phyloP scores from a whole-genome alignment of 805 yeast genomes.

The Tetrapisispora nanseiensis region DNA sequence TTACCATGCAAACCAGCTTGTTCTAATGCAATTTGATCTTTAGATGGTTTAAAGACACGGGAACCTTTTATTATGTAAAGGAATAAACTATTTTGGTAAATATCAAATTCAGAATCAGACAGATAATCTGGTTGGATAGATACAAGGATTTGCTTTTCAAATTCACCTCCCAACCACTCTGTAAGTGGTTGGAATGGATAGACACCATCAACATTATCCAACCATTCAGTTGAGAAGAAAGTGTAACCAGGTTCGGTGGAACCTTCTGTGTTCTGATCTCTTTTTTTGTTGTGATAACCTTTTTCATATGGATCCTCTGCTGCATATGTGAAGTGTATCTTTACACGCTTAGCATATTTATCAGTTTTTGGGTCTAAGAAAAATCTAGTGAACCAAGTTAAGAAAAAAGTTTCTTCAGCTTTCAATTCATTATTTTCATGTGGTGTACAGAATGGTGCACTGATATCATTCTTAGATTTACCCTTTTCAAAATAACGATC shows the following conservation, averaged over 20 bases:
- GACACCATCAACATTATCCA: conserved; percentile 50
- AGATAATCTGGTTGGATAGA: conserved; percentile 66
- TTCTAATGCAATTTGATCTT: conserved; percentile 35
- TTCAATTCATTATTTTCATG: conserved; percentile 47
- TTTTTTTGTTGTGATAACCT: conserved; percentile 47
- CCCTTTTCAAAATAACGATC: conserved; percentile 60
- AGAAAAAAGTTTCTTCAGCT: conserved; percentile 56
- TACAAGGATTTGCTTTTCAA: conserved; percentile 46
- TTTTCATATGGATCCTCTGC: conserved; percentile 45
- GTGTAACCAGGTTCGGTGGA: conserved; percentile 22
- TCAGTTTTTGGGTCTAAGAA: conserved; percentile 33
- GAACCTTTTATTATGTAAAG: conserved; percentile 34
- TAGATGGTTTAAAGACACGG: conserved; percentile 33
- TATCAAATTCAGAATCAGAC: conserved; percentile 55
- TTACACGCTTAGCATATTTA: conserved; percentile 48
- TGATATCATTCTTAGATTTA: conserved; percentile 38
- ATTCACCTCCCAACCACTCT: conserved; percentile 53
- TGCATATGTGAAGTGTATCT: conserved; percentile 56
- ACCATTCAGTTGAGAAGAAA: conserved; percentile 67
- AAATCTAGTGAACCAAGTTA: conserved; percentile 70
- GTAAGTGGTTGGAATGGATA: conserved; percentile 51
- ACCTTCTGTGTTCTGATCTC: conserved; percentile 23
- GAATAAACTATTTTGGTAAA: conserved; percentile 42
- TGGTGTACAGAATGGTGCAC: conserved; percentile 86
- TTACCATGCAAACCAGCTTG: conserved; percentile 38